These are phyloP conservation scores for Venturia effusa DNA, from an alignment of 2,329 filamentous ascomycete genomes.

Conservation along the genomic window DNA sequence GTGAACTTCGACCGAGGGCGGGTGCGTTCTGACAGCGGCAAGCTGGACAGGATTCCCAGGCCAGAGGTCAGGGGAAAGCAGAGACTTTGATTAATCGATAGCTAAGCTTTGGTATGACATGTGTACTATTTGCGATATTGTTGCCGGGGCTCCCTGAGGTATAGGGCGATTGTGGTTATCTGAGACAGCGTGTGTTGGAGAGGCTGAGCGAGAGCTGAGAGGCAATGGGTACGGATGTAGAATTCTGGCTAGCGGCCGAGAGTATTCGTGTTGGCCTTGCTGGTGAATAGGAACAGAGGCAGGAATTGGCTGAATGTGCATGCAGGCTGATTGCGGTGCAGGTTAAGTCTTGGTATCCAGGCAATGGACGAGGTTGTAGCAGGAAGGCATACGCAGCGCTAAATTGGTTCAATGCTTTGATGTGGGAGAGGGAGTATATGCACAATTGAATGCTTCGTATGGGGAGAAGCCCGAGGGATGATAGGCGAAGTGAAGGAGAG, in stretches of 20 bases:
- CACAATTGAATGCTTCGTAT: too few relatives aligned
- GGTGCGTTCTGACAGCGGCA: neutral
- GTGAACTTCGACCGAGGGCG: neutral
- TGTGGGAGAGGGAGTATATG: neutral
- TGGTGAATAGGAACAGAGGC: neutral
- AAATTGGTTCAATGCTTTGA: neutral
- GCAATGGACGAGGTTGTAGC: neutral
- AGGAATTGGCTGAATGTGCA: neutral
- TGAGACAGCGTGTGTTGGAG: constrained; percentile 1
- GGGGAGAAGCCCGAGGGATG: neutral
- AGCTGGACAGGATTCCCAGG: neutral
- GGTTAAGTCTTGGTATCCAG: neutral
- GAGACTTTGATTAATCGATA: neutral
- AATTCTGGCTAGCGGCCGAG: neutral
- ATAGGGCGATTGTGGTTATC: neutral
- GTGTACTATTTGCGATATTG: neutral
- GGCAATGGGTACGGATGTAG: neutral
- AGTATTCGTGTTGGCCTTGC: neutral
- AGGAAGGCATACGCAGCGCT: neutral
- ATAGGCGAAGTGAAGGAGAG: too few relatives aligned
- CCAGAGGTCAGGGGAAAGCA: neutral
- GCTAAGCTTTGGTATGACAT: neutral
- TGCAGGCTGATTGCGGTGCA: neutral
- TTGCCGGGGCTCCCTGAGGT: neutral
- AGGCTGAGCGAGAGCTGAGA: constrained; percentile 1